Evolutionary conservation across 345 rosid genomes (phyloP).

Genomic region (Melastoma malabathricum): DNA sequence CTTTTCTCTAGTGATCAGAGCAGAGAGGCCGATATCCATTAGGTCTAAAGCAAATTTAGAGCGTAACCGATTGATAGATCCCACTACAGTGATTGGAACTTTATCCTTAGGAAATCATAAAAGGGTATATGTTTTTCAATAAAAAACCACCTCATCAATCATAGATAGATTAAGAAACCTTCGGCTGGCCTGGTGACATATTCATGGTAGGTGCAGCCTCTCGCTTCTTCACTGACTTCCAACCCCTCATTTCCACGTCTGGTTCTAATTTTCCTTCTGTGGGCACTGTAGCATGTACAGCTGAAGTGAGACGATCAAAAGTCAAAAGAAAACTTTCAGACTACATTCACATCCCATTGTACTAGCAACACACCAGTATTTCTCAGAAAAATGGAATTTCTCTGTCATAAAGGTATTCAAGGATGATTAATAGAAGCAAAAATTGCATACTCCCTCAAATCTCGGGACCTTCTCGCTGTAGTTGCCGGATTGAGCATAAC

Average conservation of each 20-base stretch:
- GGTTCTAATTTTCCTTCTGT: constrained; percentile 16
- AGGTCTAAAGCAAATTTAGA: no score
- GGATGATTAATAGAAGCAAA: neutral
- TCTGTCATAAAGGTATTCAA: no score
- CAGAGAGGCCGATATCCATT: no score
- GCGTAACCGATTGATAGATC: no score
- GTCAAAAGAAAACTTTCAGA: neutral
- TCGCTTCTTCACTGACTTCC: constrained; percentile 48
- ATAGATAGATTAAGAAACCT: neutral
- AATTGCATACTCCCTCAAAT: constrained; percentile 29
- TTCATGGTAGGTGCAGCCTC: constrained; percentile 12
- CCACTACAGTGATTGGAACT: no score
- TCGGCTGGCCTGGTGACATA: constrained; percentile 11
- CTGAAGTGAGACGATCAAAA: constrained; percentile 27
- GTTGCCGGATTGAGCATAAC: constrained; percentile 14
- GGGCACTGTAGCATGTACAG: constrained; percentile 14
- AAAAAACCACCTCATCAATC: no score
- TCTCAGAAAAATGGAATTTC: no score
- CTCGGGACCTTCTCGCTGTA: constrained; percentile 22
- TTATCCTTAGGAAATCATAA: no score
- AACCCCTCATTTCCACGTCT: constrained; percentile 38
- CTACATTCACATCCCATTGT: no score
- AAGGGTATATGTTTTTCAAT: no score
- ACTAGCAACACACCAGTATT: no score
- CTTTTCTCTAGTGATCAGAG: no score